These are phyloP conservation scores for Piedraia hortae DNA, from an alignment of 2,329 filamentous ascomycete species.

Conservation along the genomic window DNA sequence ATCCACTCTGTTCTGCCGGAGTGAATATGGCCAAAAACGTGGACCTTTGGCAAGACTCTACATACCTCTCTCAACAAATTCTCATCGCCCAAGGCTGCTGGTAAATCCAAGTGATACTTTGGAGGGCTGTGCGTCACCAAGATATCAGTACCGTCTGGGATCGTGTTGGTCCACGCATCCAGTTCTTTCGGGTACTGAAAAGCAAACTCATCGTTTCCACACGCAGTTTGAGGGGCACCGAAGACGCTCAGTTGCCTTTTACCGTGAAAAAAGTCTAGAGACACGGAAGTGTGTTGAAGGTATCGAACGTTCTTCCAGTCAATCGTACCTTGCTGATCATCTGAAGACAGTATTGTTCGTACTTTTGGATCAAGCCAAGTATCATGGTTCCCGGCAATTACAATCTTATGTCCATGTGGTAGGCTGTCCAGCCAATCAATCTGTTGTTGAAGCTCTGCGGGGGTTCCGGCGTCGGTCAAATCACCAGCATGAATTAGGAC, in stretches of 20 bases:
- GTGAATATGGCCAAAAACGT: constrained; percentile 72
- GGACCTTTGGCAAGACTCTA: constrained; percentile 44
- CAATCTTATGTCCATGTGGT: constrained; percentile 53
- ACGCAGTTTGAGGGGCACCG: constrained; percentile 51
- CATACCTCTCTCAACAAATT: constrained; percentile 40
- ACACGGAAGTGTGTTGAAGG: constrained; percentile 39
- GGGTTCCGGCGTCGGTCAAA: constrained; percentile 44
- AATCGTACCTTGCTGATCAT: constrained; percentile 28
- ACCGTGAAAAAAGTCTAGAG: constrained; percentile 28
- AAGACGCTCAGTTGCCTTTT: constrained; percentile 39
- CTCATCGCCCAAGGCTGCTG: constrained; percentile 38
- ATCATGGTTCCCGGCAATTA: constrained; percentile 75
- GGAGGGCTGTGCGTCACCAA: constrained; percentile 63
- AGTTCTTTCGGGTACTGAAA: constrained; percentile 43
- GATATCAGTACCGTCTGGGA: constrained; percentile 48
- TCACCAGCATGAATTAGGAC: constrained; percentile 79
- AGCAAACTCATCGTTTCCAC: constrained; percentile 42
- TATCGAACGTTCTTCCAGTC: constrained; percentile 46
- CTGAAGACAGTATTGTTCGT: constrained; percentile 20
- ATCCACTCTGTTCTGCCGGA: constrained; percentile 21
- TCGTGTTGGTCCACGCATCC: constrained; percentile 43
- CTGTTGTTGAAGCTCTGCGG: constrained; percentile 49
- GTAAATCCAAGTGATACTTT: constrained; percentile 38
- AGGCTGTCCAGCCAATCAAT: constrained; percentile 55
- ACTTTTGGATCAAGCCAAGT: constrained; percentile 49